These are phyloP conservation scores for Pseudocercospora musae DNA, from an alignment of 2,329 filamentous ascomycete genomes.

Conservation along the genomic window DNA sequence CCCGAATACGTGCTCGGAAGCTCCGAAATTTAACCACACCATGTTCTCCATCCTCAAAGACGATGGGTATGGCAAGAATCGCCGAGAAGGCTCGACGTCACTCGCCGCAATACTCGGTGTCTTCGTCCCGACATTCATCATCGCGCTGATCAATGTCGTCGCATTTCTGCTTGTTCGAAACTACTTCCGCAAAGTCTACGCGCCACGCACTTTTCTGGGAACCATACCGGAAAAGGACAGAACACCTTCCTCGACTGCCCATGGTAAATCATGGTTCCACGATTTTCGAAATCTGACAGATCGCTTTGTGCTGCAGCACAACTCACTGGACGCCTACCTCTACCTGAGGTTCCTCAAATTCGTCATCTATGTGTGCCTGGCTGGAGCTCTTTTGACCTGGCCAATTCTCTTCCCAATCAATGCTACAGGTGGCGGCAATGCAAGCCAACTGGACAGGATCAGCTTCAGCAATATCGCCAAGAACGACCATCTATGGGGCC, in stretches of 20 bases:
- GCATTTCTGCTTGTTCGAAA: slow-evolving; percentile 32
- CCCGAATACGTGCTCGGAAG: background rate
- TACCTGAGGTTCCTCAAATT: slow-evolving; percentile 49
- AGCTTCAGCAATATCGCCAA: slow-evolving; percentile 42
- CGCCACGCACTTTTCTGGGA: slow-evolving; percentile 34
- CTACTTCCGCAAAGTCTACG: slow-evolving; percentile 32
- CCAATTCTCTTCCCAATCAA: slow-evolving; percentile 49
- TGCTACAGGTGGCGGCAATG: slow-evolving; percentile 37
- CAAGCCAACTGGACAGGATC: slow-evolving; percentile 33
- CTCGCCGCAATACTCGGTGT: slow-evolving; percentile 32
- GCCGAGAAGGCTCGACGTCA: slow-evolving; percentile 29
- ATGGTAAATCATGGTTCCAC: slow-evolving; percentile 46
- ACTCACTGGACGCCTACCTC: slow-evolving; percentile 49
- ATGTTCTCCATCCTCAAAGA: slow-evolving; percentile 18
- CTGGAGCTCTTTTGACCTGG: slow-evolving; percentile 45
- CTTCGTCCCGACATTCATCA: slow-evolving; percentile 33
- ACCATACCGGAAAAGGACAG: slow-evolving; percentile 34
- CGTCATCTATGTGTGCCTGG: slow-evolving; percentile 41
- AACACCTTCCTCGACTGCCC: slow-evolving; percentile 27
- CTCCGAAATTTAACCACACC: background rate
- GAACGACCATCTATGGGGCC: slow-evolving; percentile 44
- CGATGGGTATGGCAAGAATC: slow-evolving; percentile 26
- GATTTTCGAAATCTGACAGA: slow-evolving; percentile 45
- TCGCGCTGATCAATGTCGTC: slow-evolving; percentile 30
- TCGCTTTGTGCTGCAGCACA: slow-evolving; percentile 46